Evolutionary conservation across 257 asterid genomes (phyloP), one percentile per base, ranked within the genome.

Genomic region (Verbena officinalis): DNA sequence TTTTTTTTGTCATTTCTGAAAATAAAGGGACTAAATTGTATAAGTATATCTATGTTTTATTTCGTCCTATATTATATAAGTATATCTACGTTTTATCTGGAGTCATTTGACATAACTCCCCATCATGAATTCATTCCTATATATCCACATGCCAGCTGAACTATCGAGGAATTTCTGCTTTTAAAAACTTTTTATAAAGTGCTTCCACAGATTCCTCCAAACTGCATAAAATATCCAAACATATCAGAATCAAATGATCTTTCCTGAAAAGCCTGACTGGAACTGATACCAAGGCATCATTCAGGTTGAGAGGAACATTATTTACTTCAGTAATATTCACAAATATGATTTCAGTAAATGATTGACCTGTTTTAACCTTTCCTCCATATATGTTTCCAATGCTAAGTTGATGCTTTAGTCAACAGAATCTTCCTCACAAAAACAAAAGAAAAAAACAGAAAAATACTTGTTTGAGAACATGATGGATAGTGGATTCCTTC

Each of bases 401-500:
- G 73, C 84, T 57, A 68, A 70, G 66, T 71, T 55, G 79, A 80
- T 83, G 85, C 84, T 76, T 73, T 55, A 71, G 92, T 91, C 95
- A 78, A 86, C 77, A 86, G 84, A 89, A 84, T 78, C 95, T 80
- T 78, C 72, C 73, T 20, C 21, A 21, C 33, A 24, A 59, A 38
- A 62, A 49, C 4, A 9, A 5, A 36, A 36, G 40, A 68, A 66
- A 17, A 77, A 52, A 63, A 69, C 3, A 64, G 5, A 5, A 70
- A 70, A 45, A n/a, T 24, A 59, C 57, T 56, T 36, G 40, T 73
- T 66, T 81, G 72, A 59, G 65, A 65, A 83, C 82, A 81, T 78
- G 86, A 72, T 69, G 73, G 78, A 80, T 77, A 89, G 94, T 83
- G 88, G 96, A 81, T 85, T 83, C 93, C 69, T 62, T 72, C 74